These are phyloP conservation scores for Rubia yunnanensis DNA, from an alignment of 257 asterid species.

Conservation along the genomic window DNA sequence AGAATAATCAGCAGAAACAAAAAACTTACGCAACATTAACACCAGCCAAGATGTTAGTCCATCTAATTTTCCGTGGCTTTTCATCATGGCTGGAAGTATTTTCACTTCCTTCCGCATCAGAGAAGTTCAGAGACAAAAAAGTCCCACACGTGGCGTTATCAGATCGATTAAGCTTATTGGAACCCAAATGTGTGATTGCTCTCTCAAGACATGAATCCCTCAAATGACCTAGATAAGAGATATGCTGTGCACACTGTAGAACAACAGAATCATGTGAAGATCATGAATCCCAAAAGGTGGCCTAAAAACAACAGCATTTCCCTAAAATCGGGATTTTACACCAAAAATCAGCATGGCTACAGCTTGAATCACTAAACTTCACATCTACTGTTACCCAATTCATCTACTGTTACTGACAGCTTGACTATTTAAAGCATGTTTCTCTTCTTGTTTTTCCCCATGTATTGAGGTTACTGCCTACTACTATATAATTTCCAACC, in stretches of 20 bases:
- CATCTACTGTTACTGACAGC: neutral
- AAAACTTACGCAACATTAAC: conserved; percentile 66
- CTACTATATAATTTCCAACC: neutral
- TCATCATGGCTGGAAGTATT: conserved; percentile 23
- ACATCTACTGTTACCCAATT: too few relatives aligned
- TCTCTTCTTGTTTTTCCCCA: too few relatives aligned
- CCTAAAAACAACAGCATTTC: too few relatives aligned
- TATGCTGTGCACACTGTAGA: conserved; percentile 30
- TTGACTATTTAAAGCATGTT: too few relatives aligned
- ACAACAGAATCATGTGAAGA: conserved; percentile 13
- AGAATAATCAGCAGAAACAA: conserved; percentile 3
- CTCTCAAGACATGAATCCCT: conserved; percentile 40
- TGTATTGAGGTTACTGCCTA: neutral
- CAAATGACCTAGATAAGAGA: conserved; percentile 39
- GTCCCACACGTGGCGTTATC: conserved; percentile 33
- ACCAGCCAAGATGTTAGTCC: conserved; percentile 65
- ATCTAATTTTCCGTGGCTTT: conserved; percentile 43
- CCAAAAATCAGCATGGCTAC: neutral
- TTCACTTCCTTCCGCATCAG: conserved; percentile 41
- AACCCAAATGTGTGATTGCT: conserved; percentile 39
- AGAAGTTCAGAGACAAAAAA: conserved; percentile 44
- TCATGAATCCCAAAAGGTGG: too few relatives aligned
- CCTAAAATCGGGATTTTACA: neutral
- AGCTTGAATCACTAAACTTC: neutral
- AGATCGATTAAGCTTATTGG: conserved; percentile 38